Evolutionary conservation across 805 yeast genomes (phyloP).

Genomic region (Naumovozyma dairenensis): DNA sequence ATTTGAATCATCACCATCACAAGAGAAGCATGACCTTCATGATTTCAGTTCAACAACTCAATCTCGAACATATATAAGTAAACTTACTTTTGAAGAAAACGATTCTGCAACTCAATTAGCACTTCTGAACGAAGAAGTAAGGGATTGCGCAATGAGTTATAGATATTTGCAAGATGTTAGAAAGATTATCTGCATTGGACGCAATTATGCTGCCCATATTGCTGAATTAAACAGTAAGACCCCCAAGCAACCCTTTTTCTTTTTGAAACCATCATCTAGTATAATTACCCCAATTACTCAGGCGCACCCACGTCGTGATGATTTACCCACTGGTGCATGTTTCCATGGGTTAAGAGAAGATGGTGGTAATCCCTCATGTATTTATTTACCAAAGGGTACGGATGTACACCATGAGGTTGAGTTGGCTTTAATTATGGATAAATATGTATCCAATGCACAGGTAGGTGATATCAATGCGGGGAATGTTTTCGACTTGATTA

Average conservation of each 20-base stretch:
- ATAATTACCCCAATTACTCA: conserved; percentile 45
- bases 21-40: too few species aligned
- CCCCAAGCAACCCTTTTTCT: conserved; percentile 86
- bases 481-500: conserved; percentile 70
- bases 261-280: conserved; percentile 80
- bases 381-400: conserved; percentile 73
- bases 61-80: too few species aligned
- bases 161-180: conserved; percentile 52
- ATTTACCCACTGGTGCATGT: conserved; percentile 9
- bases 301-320: not conserved
- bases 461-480: conserved; percentile 44
- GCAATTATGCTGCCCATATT: conserved; percentile 95
- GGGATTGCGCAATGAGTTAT: conserved; percentile 32
- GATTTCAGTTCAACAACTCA: too few species aligned
- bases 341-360: conserved; percentile 20
- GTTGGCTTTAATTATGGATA: conserved; percentile 66
- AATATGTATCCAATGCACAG: conserved; percentile 50
- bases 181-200: conserved; percentile 88
- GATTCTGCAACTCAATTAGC: not conserved
- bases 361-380: conserved; percentile 50
- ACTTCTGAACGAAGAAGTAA: too few species aligned
- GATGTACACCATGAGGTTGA: conserved; percentile 89
- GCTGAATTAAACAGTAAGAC: conserved; percentile 73
- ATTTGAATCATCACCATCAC: too few species aligned
- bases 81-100: too few species aligned